Evolutionary conservation across 164 flowering plant species (phyloP).

Genomic region (Taxillus chinensis): DNA sequence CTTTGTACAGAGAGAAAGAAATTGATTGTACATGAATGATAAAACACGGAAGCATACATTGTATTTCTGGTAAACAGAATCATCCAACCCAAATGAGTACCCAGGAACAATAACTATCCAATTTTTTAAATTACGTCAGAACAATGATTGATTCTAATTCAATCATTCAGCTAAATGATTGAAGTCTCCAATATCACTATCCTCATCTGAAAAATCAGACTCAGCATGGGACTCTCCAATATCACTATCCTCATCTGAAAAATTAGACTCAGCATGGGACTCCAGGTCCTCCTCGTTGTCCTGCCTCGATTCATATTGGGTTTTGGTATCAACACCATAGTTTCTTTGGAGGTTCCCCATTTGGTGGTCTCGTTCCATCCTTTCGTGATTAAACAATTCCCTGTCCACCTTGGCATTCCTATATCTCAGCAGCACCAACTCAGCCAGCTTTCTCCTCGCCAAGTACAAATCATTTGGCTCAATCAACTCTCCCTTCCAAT

Average conservation of each 20-base stretch:
- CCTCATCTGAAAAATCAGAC: conserved; percentile 17
- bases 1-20: too few species aligned
- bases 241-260: conserved; percentile 17
- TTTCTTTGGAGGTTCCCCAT: conserved; percentile 15
- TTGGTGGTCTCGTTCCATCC: conserved; percentile 31
- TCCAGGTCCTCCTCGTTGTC: conserved; percentile 16
- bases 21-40: too few species aligned
- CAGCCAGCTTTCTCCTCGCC: conserved; percentile 70
- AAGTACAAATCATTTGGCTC: conserved; percentile 84
- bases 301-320: conserved; percentile 12
- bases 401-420: conserved; percentile 47
- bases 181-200: conserved; percentile 13
- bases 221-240: conserved; percentile 12
- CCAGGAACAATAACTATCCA: too few species aligned
- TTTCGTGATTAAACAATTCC: conserved; percentile 41
- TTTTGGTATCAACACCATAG: conserved; percentile 12
- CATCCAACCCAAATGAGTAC: conserved; percentile 74
- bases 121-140: too few species aligned
- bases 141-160: neutral
- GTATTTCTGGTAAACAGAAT: conserved; percentile 89
- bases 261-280: conserved; percentile 13
- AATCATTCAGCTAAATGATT: neutral
- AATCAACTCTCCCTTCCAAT: conserved; percentile 65
- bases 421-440: conserved; percentile 60
- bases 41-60: conserved; percentile 38